Evolutionary conservation across 2,329 filamentous ascomycete species (phyloP), one percentile per base, ranked within the genome.

Genomic region (Plenodomus tracheiphilus): DNA sequence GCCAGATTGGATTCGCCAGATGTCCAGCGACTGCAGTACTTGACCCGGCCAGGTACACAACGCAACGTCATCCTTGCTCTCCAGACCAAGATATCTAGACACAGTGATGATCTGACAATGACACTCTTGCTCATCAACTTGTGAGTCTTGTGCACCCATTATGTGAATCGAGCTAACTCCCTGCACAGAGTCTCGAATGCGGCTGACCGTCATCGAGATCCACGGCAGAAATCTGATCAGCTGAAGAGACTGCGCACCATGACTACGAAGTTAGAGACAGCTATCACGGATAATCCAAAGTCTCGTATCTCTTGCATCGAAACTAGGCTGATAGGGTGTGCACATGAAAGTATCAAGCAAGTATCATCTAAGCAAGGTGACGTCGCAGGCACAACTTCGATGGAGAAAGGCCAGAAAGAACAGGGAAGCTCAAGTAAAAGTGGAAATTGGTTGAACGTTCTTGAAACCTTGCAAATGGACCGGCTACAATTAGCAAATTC

Each of bases 71-170:
- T 32, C 9, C 6, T 32, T 11, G 11, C 6, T 11, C 28, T 32
- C 9, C 28, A 11, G 4, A 15, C 15, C n/a, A 44, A 49, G 16
- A 34, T 62, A 21, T 46, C 30, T 28, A 54, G 53, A 43, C 58
- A 61, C 34, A 53, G 49, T 40, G 50, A 59, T 22, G 56, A 51
- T 40, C 44, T 62, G 39, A 47, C 41, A 19, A 51, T 48, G 22
- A 50, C 49, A 8, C 34, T 55, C 18, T 48, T 54, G 11, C 36
- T 62, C 34, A 49, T 62, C 20, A 45, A 56, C 20, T 53, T 38
- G 59, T 62, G 47, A 60, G 57, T 46, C 18, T 37, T 35, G 28
- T 11, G 13, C 15, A 10, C 21, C 39, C 35, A 6, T 10, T 15
- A 11, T 10, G 21, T 11, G 19, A 37, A 43, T 16, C 30, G 20